Base-by-base conservation (phyloP, 768 basidiomycete species). In the Psilocybe subaeruginosa region DNA sequence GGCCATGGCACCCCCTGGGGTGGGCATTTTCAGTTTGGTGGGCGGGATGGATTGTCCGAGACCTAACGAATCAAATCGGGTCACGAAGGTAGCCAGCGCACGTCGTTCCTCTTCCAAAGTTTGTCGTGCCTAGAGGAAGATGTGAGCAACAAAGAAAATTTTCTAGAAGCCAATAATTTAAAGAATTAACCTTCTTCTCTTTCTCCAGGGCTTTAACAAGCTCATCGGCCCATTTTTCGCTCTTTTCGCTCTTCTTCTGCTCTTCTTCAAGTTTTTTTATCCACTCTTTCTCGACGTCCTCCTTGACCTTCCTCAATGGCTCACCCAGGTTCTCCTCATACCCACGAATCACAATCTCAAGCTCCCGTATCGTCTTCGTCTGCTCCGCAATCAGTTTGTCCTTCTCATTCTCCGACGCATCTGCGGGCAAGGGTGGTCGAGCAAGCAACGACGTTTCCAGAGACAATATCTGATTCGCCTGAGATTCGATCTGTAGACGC, bases 381-480 rank as follows among this genome's bases (percentile, higher is more conserved):
- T 95, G 89, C 30, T 92, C 89, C 2, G 80, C 78, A 23, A 95
- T 88, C 61, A 90, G 65, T 71, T 81, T 83, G 65, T 95, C 90
- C 71, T 95, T 93, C 62, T 91, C 89, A 19, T 78, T 77, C 59
- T 89, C 88, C 0, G 89, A 80, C 27, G 89, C 89, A 55, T 86
- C 84, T 0, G 83, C 76, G 1, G 89, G 85, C 8, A 90, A 73
- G 37, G 84, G 80, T 0, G 93, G 91, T 3, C 92, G 85, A 6
- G 90, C 82, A 2, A 85, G 81, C 4, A 97, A 80, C 0, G 92
- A 85, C 0, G 85, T 87, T 72, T 95, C 92, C 3, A 97, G 82
- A 0, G 92, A 91, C 2, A 94, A 80, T 51, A 97, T 93, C 66
- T 96, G 92, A 6, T 83, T 88, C 0, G 88, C 83, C 67, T 97